A percentile compares a stretch with the other conserved stretches of the same genome.
Evolutionary conservation across 179 eudicot genomes (phyloP).

Genomic region (Actinidia arguta): DNA sequence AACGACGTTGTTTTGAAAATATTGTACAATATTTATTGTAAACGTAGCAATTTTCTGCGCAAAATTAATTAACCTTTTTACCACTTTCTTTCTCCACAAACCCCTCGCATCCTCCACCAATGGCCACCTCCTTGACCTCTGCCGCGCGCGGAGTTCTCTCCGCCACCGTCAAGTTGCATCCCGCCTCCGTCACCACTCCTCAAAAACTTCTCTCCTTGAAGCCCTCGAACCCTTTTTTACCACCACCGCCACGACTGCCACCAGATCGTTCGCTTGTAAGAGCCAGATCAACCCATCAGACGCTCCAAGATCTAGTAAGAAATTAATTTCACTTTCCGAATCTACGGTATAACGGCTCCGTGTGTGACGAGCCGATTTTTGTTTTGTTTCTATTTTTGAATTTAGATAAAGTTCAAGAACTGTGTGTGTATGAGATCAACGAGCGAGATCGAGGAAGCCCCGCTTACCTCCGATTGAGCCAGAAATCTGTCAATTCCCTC

Average conservation of each 20-base stretch:
- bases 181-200: constrained; percentile 25
- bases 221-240: constrained; percentile 26
- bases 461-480: constrained; percentile 62
- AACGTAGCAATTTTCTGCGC: too few species aligned
- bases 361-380: not conserved
- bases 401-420: constrained; percentile 52
- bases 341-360: not conserved
- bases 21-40: too few species aligned
- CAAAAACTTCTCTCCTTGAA: constrained; percentile 27
- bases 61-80: too few species aligned
- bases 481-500: constrained; percentile 53
- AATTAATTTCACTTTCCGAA: not conserved
- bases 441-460: constrained; percentile 75
- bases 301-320: constrained; percentile 43
- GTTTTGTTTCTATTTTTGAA: not conserved
- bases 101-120: not conserved
- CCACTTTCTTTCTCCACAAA: constrained; percentile 8
- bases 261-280: constrained; percentile 49
- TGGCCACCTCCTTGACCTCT: constrained; percentile 48
- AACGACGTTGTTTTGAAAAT: not conserved
- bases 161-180: constrained; percentile 36
- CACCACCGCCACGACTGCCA: constrained; percentile 10
- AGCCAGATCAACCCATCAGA: constrained; percentile 42
- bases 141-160: constrained; percentile 32
- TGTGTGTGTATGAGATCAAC: constrained; percentile 64